phyloP scores from a whole-genome alignment of 192 early-diverging fungal genomes.

The Mortierella hygrophila region DNA sequence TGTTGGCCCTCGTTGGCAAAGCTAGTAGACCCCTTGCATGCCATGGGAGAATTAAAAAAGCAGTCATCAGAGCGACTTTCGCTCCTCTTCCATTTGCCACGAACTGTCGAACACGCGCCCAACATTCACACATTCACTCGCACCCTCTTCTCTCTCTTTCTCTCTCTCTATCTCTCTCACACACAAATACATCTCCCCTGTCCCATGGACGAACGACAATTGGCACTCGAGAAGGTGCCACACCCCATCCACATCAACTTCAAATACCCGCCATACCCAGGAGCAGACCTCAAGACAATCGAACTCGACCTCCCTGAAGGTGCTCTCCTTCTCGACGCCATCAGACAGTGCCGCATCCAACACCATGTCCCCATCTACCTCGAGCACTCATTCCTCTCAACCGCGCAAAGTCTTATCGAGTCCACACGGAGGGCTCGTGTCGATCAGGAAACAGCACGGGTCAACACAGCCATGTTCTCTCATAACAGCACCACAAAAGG shows the following conservation, averaged over 20 bases:
- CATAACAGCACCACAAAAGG: not conserved
- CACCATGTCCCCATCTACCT: conserved; percentile 63
- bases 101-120: not conserved
- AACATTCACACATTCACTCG: not conserved
- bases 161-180: too few relatives aligned
- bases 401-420: conserved; percentile 51
- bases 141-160: not conserved
- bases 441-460: conserved; percentile 26
- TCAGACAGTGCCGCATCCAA: conserved; percentile 54
- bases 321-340: conserved; percentile 59
- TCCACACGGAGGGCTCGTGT: conserved; percentile 40
- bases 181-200: not conserved
- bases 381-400: conserved; percentile 60
- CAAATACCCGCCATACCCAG: conserved; percentile 47
- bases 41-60: not conserved
- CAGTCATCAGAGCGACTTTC: not conserved
- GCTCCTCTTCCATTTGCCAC: not conserved
- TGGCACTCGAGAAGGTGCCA: conserved; percentile 51
- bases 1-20: too few relatives aligned
- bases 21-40: too few relatives aligned
- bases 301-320: conserved; percentile 47
- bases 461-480: conserved; percentile 15
- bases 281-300: conserved; percentile 42
- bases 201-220: conserved; percentile 34
- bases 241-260: conserved; percentile 44